Evolutionary conservation across 345 rosid species (phyloP).

Genomic region (Aquilaria malaccensis): DNA sequence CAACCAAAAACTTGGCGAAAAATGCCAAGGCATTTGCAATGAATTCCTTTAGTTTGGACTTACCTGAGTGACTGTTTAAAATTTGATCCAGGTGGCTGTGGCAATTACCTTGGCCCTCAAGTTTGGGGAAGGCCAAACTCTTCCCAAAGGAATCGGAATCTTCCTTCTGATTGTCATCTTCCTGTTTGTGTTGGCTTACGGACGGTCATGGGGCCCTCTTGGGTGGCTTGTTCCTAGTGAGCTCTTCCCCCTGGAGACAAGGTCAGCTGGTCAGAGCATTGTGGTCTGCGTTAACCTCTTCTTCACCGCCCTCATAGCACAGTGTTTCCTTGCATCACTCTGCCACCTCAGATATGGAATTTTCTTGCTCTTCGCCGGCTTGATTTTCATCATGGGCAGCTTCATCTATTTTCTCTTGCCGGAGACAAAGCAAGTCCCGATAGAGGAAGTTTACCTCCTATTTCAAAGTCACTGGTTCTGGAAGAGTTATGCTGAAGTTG

Average conservation of each 20-base stretch:
- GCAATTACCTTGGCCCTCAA: conserved; percentile 54
- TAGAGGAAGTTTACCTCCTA: conserved; percentile 72
- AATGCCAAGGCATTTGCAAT: too few relatives aligned
- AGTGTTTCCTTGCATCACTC: conserved; percentile 64
- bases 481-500: conserved; percentile 42
- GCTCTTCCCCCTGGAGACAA: conserved; percentile 75
- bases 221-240: conserved; percentile 96
- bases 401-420: conserved; percentile 78
- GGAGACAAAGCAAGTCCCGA: conserved; percentile 85
- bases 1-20: not conserved
- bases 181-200: conserved; percentile 72
- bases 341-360: conserved; percentile 70
- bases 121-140: conserved; percentile 56
- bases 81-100: conserved; percentile 36
- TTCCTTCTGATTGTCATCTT: conserved; percentile 58
- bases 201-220: conserved; percentile 95
- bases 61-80: not conserved
- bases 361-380: conserved; percentile 60
- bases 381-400: conserved; percentile 58
- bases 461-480: conserved; percentile 75
- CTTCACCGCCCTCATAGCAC: conserved; percentile 81
- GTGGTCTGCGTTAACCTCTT: conserved; percentile 76
- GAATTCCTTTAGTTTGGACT: too few relatives aligned
- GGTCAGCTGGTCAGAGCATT: conserved; percentile 90
- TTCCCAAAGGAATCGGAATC: conserved; percentile 32